Evolutionary conservation across 2,329 filamentous ascomycete species (phyloP).

Genomic region (Xylaria sp.): DNA sequence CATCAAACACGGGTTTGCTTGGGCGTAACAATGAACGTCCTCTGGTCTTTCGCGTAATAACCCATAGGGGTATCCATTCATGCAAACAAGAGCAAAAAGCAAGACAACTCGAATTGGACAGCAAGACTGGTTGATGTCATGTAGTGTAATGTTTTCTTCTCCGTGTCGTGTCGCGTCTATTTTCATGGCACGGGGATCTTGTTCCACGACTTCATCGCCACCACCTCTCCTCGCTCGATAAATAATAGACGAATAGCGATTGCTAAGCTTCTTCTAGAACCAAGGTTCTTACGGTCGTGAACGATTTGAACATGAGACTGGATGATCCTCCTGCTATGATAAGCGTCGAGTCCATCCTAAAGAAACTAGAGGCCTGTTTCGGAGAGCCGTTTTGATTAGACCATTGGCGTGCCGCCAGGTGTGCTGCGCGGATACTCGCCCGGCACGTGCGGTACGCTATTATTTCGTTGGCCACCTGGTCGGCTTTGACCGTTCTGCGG

Average conservation of each 20-base stretch:
- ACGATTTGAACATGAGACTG: not conserved
- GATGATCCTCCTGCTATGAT: not conserved
- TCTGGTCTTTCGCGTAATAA: not conserved
- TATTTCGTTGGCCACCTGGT: conserved; percentile 36
- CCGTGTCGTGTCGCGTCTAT: not conserved
- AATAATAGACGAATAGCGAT: not conserved
- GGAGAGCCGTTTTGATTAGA: not conserved
- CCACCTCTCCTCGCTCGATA: not conserved
- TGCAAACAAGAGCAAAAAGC: not conserved
- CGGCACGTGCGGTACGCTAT: conserved; percentile 48
- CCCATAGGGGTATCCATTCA: conserved; percentile 7
- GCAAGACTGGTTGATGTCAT: not conserved
- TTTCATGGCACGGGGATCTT: not conserved
- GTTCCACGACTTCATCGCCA: not conserved
- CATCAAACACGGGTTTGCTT: not conserved
- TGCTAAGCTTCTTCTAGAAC: not conserved
- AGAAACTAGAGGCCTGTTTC: not conserved
- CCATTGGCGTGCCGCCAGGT: conserved; percentile 25
- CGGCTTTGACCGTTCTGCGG: conserved; percentile 39
- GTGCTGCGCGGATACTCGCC: conserved; percentile 47
- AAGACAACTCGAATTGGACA: not conserved
- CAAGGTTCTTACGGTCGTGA: not conserved
- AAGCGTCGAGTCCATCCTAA: not conserved
- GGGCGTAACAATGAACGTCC: not conserved
- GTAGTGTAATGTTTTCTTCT: not conserved